These are phyloP conservation scores for Neurospora cerealis DNA, from an alignment of 495 filamentous ascomycete species.

Conservation along the genomic window DNA sequence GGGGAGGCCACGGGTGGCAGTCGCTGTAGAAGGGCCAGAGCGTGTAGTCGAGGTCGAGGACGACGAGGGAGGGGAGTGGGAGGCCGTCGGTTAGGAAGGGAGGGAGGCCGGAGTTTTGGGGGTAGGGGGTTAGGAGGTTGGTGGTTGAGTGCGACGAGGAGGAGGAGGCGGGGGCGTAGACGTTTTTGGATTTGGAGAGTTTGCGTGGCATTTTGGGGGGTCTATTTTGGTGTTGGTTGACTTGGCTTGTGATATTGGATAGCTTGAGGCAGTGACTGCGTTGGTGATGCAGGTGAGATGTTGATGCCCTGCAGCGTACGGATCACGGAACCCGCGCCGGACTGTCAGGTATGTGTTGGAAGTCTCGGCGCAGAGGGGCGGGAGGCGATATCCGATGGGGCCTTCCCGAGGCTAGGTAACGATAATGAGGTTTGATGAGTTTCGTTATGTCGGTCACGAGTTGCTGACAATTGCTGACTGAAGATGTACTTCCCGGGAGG, in stretches of 20 bases:
- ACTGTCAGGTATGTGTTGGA: not conserved
- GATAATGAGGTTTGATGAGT: not conserved
- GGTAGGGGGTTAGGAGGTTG: constrained; percentile 38
- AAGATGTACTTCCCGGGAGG: not conserved
- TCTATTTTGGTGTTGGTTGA: not conserved
- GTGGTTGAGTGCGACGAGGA: not conserved
- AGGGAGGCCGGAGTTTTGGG: constrained; percentile 23
- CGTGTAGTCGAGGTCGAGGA: constrained; percentile 95
- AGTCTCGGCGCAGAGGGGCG: not conserved
- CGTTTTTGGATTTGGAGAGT: constrained; percentile 2
- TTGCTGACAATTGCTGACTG: not conserved
- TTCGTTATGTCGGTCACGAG: not conserved
- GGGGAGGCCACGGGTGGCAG: constrained; percentile 75
- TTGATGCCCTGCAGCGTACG: not conserved
- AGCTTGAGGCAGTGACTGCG: not conserved
- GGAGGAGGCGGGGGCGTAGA: not conserved
- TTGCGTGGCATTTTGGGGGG: constrained; percentile 1
- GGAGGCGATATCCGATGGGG: not conserved
- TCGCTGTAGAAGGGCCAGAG: constrained; percentile 98
- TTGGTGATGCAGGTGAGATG: not conserved
- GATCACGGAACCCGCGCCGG: not conserved
- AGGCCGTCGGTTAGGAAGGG: constrained; percentile 56
- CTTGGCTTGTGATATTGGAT: not conserved
- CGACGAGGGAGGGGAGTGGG: constrained; percentile 74
- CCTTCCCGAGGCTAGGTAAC: not conserved